Evolutionary conservation across 2,329 filamentous ascomycete genomes (phyloP).

Genomic region (Pseudopyrenochaeta lycopersici): DNA sequence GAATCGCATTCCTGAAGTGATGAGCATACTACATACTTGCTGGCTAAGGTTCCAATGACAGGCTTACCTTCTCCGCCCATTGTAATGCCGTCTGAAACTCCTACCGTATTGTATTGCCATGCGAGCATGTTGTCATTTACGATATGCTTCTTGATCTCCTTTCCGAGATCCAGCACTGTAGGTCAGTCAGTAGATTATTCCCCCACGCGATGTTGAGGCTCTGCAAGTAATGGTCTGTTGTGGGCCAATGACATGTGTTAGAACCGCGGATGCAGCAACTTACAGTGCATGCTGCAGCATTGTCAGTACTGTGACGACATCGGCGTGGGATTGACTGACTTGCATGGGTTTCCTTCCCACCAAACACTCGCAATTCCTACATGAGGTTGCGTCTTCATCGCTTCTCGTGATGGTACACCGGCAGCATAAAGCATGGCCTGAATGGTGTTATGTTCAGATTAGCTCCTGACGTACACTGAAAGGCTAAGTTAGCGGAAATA

Average conservation of each 20-base stretch:
- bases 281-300: slow-evolving; percentile 59
- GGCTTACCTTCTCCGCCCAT: slow-evolving; percentile 86
- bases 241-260: slow-evolving; percentile 7
- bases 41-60: not conserved
- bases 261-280: slow-evolving; percentile 25
- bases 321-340: slow-evolving; percentile 64
- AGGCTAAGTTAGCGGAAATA: not conserved
- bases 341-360: slow-evolving; percentile 99
- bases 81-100: slow-evolving; percentile 90
- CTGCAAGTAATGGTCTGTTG: slow-evolving; percentile 5
- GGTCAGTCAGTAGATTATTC: slow-evolving; percentile 20
- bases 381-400: slow-evolving; percentile 90
- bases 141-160: slow-evolving; percentile 84
- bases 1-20: slow-evolving; percentile 82
- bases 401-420: slow-evolving; percentile 81
- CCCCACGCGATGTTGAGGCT: slow-evolving; percentile 21
- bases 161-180: slow-evolving; percentile 82
- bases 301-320: slow-evolving; percentile 31
- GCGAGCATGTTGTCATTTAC: slow-evolving; percentile 86
- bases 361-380: slow-evolving; percentile 91
- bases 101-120: slow-evolving; percentile 94
- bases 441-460: slow-evolving; percentile 5
- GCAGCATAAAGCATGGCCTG: slow-evolving; percentile 96
- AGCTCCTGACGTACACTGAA: slow-evolving; percentile 5
- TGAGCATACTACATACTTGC: not conserved